Evolutionary conservation across 2,329 filamentous ascomycete genomes (phyloP), one percentile per base, ranked within the genome.

Genomic region (Monosporascus sp.): DNA sequence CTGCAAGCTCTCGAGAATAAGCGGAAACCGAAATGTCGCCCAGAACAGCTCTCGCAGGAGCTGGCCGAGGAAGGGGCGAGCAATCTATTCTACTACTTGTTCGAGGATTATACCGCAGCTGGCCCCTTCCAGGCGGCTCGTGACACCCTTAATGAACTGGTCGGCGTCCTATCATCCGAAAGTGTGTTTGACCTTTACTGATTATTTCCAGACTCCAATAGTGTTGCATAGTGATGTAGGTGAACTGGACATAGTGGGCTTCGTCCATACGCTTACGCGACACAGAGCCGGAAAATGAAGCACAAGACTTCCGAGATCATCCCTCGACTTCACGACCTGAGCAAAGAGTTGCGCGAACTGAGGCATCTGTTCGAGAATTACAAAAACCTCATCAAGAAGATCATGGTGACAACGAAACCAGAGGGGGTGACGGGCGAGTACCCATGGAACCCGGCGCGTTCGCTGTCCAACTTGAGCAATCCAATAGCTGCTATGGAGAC

Each of bases 41-140:
- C 22, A 46, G 20, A 46, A 7, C 15, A 31, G 6, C 43, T 11
- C 22, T 1, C 24, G 14, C 24, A 31, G 7, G 22, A 26, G 48
- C 18, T 66, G 6, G 70, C 69, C 3, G 58, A 66, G 2, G 82
- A 86, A 59, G 77, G 78, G 1, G 78, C 83, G 0, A 83, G 82
- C 20, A 72, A 84, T 20, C 70, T 86, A 3, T 86, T 86, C 68
- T 87, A 85, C 65, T 86, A 86, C 60, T 69, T 87, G 0, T 87
- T 87, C 60, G 84, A 87, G 61, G 84, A 86, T 62, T 86, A 84
- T 73, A 76, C 77, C 37, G 80, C 81, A 3, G 82, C 80, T 1
- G 81, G 80, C 50, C 77, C 77, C 26, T 72, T 86, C 14, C 78
- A 75, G 9, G 63, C 58, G 2, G 74, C 74, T 60, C 77, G 61